Base-by-base conservation (phyloP, 192 early-diverging fungal species). In the Coemansia sp. region DNA sequence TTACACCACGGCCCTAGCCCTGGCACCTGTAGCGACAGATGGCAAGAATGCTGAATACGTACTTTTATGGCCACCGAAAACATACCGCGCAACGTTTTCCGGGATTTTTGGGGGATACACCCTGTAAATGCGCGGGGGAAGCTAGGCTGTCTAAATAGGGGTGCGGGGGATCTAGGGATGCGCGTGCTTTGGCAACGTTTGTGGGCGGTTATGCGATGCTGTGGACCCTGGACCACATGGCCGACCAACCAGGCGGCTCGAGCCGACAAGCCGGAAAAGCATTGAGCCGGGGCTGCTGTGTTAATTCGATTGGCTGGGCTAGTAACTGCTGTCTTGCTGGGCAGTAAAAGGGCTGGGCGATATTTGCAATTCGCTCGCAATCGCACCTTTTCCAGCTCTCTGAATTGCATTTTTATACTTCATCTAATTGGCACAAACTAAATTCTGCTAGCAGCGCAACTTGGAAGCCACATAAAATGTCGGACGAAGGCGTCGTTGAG, bases 401-500 rank as follows among this genome's bases (percentile, higher is more conserved):
- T 45, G 18, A 45, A 18, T 28, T 33, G 52, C 52, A 31, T 56
- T 25, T 55, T 25, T 53, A 28, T 28, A 23, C 26, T 41, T 37
- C 43, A 45, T 45, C 43, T 45, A 45, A n/a, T 23, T 20, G n/a
- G n/a, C 43, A 20, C 43, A 45, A 7, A 14, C 21, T 13, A 7
- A 28, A 26, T 26, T 31, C 52, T 31, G 31, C 13, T 18, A 31
- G 16, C 52, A 55, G 25, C 52, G 16, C 52, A 14, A 8, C 52
- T n/a, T n/a, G 52, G 14, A 14, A 55, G 13, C 2, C 52, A 26
- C 52, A n/a, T 31, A 55, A 14, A 52, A 43, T 80, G 77, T 59
- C 72, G 10, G 73, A 70, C 37, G 64, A 33, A 18, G 41, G 28
- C 42, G 59, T 34, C 33, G 59, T 58, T 20, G 63, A 68, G 42